A percentile compares a stretch with the other conserved stretches of the same genome.
These are phyloP conservation scores for Aspergillus sp. DNA, from an alignment of 2,329 filamentous ascomycete species.

Conservation along the genomic window DNA sequence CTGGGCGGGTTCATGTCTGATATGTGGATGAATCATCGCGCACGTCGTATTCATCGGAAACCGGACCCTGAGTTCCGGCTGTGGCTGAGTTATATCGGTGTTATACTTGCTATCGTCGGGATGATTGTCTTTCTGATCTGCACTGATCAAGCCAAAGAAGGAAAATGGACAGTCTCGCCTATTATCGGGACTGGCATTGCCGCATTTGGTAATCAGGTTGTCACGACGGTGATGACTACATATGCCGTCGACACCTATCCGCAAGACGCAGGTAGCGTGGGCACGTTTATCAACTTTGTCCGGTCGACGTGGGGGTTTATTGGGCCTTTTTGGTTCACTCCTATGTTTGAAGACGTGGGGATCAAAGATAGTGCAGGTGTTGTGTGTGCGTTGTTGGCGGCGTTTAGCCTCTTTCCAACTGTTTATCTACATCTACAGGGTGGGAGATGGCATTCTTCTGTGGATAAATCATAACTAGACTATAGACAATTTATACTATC, in stretches of 20 bases:
- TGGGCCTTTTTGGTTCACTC: slow-evolving; percentile 30
- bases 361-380: slow-evolving; percentile 24
- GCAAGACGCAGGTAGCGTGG: slow-evolving; percentile 51
- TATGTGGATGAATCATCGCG: slow-evolving; percentile 49
- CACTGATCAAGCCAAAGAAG: slow-evolving; percentile 38
- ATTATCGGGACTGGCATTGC: slow-evolving; percentile 51
- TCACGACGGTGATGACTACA: slow-evolving; percentile 58
- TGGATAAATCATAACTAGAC: no score
- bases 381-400: slow-evolving; percentile 22
- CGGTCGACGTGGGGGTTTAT: slow-evolving; percentile 35
- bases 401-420: slow-evolving; percentile 24
- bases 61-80: slow-evolving; percentile 50
- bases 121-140: slow-evolving; percentile 54
- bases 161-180: slow-evolving; percentile 52
- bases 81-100: slow-evolving; percentile 55
- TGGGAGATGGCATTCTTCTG: slow-evolving; percentile 26
- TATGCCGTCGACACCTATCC: slow-evolving; percentile 56
- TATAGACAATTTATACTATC: no score
- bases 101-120: slow-evolving; percentile 48
- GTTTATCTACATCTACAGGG: slow-evolving; percentile 21
- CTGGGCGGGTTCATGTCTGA: slow-evolving; percentile 53
- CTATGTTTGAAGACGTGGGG: slow-evolving; percentile 29
- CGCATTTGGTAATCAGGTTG: slow-evolving; percentile 56
- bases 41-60: slow-evolving; percentile 27
- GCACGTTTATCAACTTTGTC: slow-evolving; percentile 57